These are phyloP conservation scores for Aristolochia contorta DNA, from an alignment of 164 flowering plant species.

Conservation along the genomic window DNA sequence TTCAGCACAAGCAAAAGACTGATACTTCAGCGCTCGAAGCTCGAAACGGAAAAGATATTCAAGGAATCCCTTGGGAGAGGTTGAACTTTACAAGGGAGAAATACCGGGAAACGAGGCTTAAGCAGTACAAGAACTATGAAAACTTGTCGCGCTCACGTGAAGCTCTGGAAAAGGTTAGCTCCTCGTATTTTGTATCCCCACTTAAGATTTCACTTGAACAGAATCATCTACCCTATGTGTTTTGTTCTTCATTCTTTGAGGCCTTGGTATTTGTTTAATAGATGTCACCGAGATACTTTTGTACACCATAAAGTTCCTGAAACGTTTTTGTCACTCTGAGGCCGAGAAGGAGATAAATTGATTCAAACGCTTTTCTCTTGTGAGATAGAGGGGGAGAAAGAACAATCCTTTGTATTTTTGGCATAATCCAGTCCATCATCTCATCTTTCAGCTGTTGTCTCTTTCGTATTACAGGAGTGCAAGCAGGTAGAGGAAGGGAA, in stretches of 20 bases:
- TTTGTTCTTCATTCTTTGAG: background rate
- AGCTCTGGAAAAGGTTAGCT: constrained; percentile 50
- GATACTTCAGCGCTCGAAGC: constrained; percentile 88
- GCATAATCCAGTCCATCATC: background rate
- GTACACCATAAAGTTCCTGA: too few species aligned
- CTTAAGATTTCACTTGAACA: background rate
- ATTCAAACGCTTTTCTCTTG: too few species aligned
- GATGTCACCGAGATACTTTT: too few species aligned
- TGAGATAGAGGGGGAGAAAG: background rate
- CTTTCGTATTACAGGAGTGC: constrained; percentile 47
- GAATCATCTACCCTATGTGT: background rate
- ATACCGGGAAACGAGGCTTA: constrained; percentile 73
- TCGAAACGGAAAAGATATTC: constrained; percentile 87
- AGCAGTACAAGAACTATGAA: constrained; percentile 70
- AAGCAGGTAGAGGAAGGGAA: constrained; percentile 55
- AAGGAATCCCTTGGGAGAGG: constrained; percentile 93
- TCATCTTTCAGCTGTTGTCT: too few species aligned
- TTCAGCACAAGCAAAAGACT: constrained; percentile 44
- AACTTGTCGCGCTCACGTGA: constrained; percentile 35
- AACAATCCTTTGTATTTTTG: background rate
- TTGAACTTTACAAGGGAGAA: constrained; percentile 58
- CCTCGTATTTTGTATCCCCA: background rate
- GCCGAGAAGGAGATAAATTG: too few species aligned
- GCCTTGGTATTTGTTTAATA: background rate
- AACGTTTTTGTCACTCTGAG: too few species aligned